Conservation (phyloP, 352 stramenopile species). For the Pythium guiyangense region DNA sequence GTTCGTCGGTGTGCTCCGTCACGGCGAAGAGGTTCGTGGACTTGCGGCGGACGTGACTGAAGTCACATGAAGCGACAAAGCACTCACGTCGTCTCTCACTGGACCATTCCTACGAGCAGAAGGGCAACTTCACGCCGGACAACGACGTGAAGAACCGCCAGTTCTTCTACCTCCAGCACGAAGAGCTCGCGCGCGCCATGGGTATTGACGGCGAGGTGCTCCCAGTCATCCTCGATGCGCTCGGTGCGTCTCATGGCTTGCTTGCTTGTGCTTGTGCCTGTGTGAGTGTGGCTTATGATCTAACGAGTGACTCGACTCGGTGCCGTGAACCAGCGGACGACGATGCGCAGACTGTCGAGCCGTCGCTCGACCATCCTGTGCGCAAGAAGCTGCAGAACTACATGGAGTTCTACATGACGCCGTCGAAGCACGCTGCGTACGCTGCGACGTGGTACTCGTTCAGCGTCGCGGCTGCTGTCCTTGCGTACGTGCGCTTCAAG, state of each 20-base stretch:
- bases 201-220: conserved; percentile 53
- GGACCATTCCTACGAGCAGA: conserved; percentile 18
- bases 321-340: conserved; percentile 25
- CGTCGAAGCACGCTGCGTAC: conserved; percentile 81
- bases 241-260: conserved; percentile 27
- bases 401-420: conserved; percentile 88
- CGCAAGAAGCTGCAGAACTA: conserved; percentile 79
- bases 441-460: conserved; percentile 82
- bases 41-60: neutral
- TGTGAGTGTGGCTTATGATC: neutral
- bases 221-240: conserved; percentile 73
- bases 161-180: conserved; percentile 83
- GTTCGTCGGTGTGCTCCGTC: conserved; percentile 73
- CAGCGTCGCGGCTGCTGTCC: conserved; percentile 62
- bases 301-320: neutral
- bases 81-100: too few relatives aligned
- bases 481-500: conserved; percentile 70
- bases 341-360: conserved; percentile 12
- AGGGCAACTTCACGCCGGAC: conserved; percentile 76
- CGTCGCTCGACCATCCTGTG: conserved; percentile 49
- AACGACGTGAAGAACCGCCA: conserved; percentile 71
- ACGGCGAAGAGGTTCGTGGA: conserved; percentile 63
- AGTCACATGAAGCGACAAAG: too few relatives aligned
- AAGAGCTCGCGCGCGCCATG: conserved; percentile 75
- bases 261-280: neutral